Evolutionary conservation across 768 basidiomycete species (phyloP), one percentile per base, ranked within the genome.

Genomic region (Mycena leptocephala): DNA sequence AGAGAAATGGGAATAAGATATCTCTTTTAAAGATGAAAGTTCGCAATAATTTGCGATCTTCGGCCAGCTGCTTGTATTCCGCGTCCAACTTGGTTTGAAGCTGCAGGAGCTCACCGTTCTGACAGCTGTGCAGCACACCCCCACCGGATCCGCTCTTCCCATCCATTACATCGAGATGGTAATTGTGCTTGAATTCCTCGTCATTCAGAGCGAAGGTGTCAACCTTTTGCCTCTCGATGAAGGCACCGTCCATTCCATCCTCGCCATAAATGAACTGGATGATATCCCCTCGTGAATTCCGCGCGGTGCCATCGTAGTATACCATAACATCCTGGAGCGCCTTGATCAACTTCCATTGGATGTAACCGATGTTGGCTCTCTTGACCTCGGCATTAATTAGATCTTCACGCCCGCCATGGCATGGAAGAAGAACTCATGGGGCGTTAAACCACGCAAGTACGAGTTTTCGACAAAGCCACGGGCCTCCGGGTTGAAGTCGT

Each of bases 381-480:
- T 99, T 99, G 84, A 99, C 97, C 46, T 98, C 98, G 5, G 98
- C 99, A 90, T 99, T 98, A 81, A 99, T 99, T 66, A 99, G 86
- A 89, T 98, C 98, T 99, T 98, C 79, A 98, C 96, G 85, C 98
- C 98, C 80, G 98, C 98, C 98, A 99, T 99, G 71, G 98, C 98
- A 85, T 99, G 98, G 93, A 99, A 99, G 91, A 99, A 99, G 90
- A 96, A 99, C 83, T 99, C 98, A 78, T 99, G 97, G 0, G 98
- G 98, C 3, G 97, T 99, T 74, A 99, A 84, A 28, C 98, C 97
- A 70, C 97, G 95, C 39, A 99, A 89, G 81, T 99, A 99, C 26
- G 98, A 99, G 84, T 99, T 99, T 85, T 99, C 98, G 75, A 99
- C 98, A 83, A 99, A 99, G 22, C 98, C 98, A 69, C 98, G 94